Base-by-base conservation (phyloP, 495 filamentous ascomycete genomes). In the Aspergillus conjunctus region DNA sequence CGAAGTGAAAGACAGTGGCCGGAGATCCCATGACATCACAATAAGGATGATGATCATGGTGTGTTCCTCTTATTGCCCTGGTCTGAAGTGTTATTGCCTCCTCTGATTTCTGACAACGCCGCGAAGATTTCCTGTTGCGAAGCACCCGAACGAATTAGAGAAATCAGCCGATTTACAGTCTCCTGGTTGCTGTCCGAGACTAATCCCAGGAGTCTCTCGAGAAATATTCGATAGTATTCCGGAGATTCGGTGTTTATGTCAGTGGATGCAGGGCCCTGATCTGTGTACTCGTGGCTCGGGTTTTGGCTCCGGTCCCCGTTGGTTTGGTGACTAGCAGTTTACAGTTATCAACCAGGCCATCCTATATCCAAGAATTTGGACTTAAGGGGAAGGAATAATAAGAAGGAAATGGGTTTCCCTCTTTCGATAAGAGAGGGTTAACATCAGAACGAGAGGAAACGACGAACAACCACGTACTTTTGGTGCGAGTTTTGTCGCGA, bases 71-170 rank as follows among this genome's bases (percentile, higher is more conserved):
- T 51, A 14, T 26, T 59, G 14, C 22, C 14, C 50, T 21, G 22
- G 7, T 46, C 56, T 43, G 26, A 20, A 12, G 7, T 11, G 17
- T n/a, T 51, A 20, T 17, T 20, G 6, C n/a, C 41, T 10, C 31
- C 41, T 30, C 49, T 45, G 7, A 66, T 17, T 15, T 62, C 58
- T 7, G 70, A 60, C 57, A 78, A 45, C 2, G 55, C 52, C 4
- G 58, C 46, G 31, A 70, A 69, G 21, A 78, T 75, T 6, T 73
- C 62, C 51, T 63, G 34, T 17, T 73, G 56, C 14, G 73, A 73
- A 26, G 70, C 73, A 20, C 73, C 71, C 11, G 73, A 66, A 34
- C 74, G 75, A 53, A 78, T 73, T 51, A 66, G 52, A 4, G 64
- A 49, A 50, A 78, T 54, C 45, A 78, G 32, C n/a, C 45, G 65